phyloP scores from a whole-genome alignment of 164 flowering plant species.

The Houttuynia cordata region DNA sequence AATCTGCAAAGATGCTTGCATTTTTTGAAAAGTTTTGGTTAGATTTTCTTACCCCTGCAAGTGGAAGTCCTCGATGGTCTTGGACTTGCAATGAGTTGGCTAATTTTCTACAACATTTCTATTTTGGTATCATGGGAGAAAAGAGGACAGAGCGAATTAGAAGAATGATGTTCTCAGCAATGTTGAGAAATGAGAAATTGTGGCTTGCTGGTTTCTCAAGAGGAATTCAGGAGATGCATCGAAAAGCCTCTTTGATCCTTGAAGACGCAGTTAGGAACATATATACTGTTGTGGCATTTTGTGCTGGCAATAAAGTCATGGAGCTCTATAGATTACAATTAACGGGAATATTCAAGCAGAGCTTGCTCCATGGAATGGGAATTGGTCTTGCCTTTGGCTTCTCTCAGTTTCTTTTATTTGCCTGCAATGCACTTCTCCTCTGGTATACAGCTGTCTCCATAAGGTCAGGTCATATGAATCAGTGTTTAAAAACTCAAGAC shows the following conservation, averaged over 20 bases:
- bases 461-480: constrained; percentile 27
- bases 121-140: constrained; percentile 99
- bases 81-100: too few relatives aligned
- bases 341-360: constrained; percentile 56
- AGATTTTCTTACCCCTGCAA: too few relatives aligned
- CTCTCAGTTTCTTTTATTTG: constrained; percentile 97
- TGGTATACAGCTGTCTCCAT: constrained; percentile 78
- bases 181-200: constrained; percentile 33
- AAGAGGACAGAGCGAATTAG: constrained; percentile 98
- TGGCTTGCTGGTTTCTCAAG: constrained; percentile 99
- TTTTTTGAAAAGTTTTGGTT: too few relatives aligned
- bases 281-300: constrained; percentile 92
- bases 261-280: constrained; percentile 98
- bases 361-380: constrained; percentile 82
- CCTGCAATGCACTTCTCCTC: constrained; percentile 90
- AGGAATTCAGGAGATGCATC: constrained; percentile 97
- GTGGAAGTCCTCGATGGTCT: too few relatives aligned
- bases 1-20: too few relatives aligned
- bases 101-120: constrained; percentile 91
- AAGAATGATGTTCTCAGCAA: constrained; percentile 93
- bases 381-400: constrained; percentile 91
- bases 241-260: constrained; percentile 90
- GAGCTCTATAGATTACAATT: constrained; percentile 81
- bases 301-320: constrained; percentile 96
- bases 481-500: too few relatives aligned